Evolutionary conservation across 176 grass and related monocot genomes (phyloP).

Genomic region (Bonia amplexicaulis): DNA sequence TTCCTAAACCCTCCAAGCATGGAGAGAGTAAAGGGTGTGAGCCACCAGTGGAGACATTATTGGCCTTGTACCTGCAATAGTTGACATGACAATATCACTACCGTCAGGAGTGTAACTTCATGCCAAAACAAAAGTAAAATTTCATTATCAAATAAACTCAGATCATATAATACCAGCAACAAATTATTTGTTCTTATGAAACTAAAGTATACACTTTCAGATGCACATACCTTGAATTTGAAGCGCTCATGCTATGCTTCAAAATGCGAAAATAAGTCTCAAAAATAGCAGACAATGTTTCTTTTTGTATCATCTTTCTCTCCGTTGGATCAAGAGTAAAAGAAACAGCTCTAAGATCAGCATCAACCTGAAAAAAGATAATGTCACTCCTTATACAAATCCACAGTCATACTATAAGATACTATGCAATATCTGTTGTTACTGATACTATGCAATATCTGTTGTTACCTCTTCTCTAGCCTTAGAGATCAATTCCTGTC

Average conservation of each 20-base stretch:
- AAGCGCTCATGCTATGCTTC: conserved; percentile 56
- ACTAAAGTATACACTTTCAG: not conserved
- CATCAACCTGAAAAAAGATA: conserved; percentile 61
- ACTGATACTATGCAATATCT: conserved; percentile 29
- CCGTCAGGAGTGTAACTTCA: not conserved
- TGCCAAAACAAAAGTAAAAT: conserved; percentile 9
- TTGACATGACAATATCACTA: conserved; percentile 10
- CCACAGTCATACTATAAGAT: not conserved
- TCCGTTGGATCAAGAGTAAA: conserved; percentile 72
- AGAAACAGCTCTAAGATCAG: conserved; percentile 81
- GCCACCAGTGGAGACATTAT: conserved; percentile 19
- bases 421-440: conserved; percentile 13
- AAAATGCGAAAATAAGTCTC: conserved; percentile 94
- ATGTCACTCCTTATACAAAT: conserved; percentile 3
- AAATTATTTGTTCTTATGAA: not conserved
- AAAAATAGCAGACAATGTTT: conserved; percentile 83
- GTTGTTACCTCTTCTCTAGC: conserved; percentile 77
- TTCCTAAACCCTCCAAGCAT: conserved; percentile 83
- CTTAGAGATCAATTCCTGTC: conserved; percentile 61
- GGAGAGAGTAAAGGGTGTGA: conserved; percentile 69
- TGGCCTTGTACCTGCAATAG: conserved; percentile 46
- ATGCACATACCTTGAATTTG: conserved; percentile 53
- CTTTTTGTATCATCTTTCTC: conserved; percentile 68
- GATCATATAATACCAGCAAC: conserved; percentile 1
- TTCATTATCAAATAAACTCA: conserved; percentile 6